Conservation (phyloP, 2,329 filamentous ascomycete species). For the Emmonsiellopsis sp. region DNA sequence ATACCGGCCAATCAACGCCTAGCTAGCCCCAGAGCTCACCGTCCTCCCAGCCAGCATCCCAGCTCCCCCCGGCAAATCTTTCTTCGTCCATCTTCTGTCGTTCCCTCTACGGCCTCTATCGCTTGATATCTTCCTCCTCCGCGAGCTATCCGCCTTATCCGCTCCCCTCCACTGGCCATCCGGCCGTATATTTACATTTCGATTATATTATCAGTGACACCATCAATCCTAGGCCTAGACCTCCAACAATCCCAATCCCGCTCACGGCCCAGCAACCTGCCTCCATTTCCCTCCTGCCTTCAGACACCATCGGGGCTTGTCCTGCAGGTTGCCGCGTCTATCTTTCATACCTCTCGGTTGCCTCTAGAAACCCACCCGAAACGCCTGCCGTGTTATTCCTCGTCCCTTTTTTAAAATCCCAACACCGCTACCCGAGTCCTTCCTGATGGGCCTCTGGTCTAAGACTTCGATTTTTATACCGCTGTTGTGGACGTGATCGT, state of each 20-base stretch:
- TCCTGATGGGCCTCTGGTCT: constrained; percentile 9
- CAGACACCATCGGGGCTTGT: no score
- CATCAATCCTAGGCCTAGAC: no score
- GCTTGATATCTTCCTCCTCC: neutral
- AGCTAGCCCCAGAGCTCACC: neutral
- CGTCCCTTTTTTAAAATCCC: neutral
- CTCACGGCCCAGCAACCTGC: no score
- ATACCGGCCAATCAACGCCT: neutral
- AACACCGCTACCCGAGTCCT: neutral
- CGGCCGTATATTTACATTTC: no score
- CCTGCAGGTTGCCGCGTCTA: no score
- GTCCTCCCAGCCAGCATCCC: neutral
- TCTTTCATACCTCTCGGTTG: no score
- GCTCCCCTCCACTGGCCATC: neutral
- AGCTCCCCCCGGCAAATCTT: neutral
- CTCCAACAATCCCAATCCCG: no score
- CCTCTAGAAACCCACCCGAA: no score
- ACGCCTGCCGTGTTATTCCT: constrained; percentile 1
- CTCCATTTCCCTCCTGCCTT: no score
- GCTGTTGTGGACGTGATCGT: constrained; percentile 6
- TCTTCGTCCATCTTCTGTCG: neutral
- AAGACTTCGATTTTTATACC: constrained; percentile 1
- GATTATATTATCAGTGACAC: no score
- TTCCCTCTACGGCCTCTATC: neutral
- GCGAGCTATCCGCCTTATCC: neutral